Conservation (phyloP, 441 rosid genomes). For the Gossypium davidsonii region DNA sequence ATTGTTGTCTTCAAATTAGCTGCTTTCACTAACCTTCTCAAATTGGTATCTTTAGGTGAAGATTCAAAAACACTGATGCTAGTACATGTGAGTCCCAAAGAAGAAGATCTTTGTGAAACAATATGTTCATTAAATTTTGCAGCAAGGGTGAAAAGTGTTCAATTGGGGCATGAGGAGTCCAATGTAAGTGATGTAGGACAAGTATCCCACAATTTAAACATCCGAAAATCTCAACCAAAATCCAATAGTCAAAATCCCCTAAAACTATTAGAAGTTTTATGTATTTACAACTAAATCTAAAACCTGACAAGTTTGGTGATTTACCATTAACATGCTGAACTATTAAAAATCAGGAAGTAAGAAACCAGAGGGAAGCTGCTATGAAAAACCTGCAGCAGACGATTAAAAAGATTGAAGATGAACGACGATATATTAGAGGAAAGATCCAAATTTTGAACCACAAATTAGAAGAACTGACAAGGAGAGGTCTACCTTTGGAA, state of each 20-base stretch:
- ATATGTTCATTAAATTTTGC: constrained; percentile 74
- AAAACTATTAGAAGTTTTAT: background rate
- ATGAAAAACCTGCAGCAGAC: constrained; percentile 30
- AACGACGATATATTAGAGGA: constrained; percentile 31
- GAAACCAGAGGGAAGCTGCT: constrained; percentile 36
- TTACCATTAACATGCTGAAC: constrained; percentile 4
- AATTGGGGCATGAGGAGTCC: constrained; percentile 46
- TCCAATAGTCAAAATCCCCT: background rate
- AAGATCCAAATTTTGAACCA: constrained; percentile 35
- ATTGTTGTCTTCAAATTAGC: background rate
- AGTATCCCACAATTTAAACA: background rate
- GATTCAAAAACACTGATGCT: constrained; percentile 84
- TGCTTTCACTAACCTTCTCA: background rate
- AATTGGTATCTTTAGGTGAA: constrained; percentile 39
- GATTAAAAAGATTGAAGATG: constrained; percentile 49
- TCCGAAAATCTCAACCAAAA: background rate
- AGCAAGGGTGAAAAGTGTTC: constrained; percentile 56
- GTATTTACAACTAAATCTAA: background rate
- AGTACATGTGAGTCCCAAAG: constrained; percentile 73
- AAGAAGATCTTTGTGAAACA: constrained; percentile 79
- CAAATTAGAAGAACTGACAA: constrained; percentile 38
- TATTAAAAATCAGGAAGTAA: constrained; percentile 40
- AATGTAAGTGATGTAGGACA: constrained; percentile 26
- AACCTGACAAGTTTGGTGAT: background rate
- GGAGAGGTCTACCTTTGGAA: constrained; percentile 27